phyloP scores from a whole-genome alignment of 148 eudicot species.

The Fagopyrum esculentum region DNA sequence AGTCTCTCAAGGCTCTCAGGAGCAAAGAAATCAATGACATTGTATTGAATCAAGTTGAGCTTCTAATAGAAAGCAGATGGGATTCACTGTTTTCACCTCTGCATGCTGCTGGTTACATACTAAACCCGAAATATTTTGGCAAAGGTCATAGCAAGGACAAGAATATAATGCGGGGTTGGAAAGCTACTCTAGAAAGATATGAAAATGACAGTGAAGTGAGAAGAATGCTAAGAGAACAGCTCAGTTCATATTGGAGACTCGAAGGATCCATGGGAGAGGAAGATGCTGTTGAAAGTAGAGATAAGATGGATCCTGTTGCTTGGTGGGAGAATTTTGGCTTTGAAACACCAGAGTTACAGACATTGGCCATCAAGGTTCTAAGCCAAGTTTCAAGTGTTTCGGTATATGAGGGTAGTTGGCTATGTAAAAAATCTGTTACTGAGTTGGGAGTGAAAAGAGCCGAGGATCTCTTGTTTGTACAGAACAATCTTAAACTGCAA shows the following conservation, averaged over 20 bases:
- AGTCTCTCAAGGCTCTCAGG: conserved; percentile 34
- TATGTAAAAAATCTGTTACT: conserved; percentile 26
- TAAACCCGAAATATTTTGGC: conserved; percentile 41
- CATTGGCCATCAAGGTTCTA: conserved; percentile 36
- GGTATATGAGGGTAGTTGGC: conserved; percentile 26
- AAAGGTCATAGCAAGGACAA: conserved; percentile 42
- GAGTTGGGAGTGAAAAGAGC: conserved; percentile 33
- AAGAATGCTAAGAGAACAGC: conserved; percentile 34
- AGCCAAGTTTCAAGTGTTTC: conserved; percentile 34
- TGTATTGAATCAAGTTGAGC: conserved; percentile 31
- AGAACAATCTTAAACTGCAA: conserved; percentile 33
- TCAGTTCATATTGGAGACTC: conserved; percentile 30
- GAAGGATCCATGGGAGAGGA: conserved; percentile 44
- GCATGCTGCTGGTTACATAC: conserved; percentile 38
- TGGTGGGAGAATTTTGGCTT: conserved; percentile 59
- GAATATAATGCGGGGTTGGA: conserved; percentile 41
- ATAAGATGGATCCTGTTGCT: conserved; percentile 49
- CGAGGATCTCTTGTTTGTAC: conserved; percentile 40
- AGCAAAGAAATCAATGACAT: conserved; percentile 34
- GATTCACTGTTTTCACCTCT: conserved; percentile 38
- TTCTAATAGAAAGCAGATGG: conserved; percentile 39
- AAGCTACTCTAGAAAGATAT: conserved; percentile 32
- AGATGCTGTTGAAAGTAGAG: conserved; percentile 45
- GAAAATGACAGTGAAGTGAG: conserved; percentile 29
- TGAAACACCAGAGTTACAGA: conserved; percentile 38